These are phyloP conservation scores for Leccinum imitatum DNA, from an alignment of 768 basidiomycete genomes.

Conservation along the genomic window DNA sequence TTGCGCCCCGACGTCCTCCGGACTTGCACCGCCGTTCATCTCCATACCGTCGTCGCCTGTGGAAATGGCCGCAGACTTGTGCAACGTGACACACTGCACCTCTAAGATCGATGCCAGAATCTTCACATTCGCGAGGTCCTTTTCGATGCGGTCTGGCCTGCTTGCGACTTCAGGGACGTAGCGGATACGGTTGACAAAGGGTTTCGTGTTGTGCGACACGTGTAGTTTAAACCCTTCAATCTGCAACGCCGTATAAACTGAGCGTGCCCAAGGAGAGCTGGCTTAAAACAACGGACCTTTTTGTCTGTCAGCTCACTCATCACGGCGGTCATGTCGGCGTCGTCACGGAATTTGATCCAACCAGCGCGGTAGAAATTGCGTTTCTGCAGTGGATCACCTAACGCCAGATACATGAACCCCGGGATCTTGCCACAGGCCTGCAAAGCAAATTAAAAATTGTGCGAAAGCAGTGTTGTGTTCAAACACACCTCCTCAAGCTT, in stretches of 20 bases:
- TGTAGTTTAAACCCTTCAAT: constrained; percentile 95
- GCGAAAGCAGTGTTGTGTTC: neutral
- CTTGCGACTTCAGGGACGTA: constrained; percentile 82
- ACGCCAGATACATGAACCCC: constrained; percentile 84
- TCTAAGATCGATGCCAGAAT: constrained; percentile 73
- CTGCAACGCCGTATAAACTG: constrained; percentile 39
- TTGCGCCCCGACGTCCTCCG: constrained; percentile 33
- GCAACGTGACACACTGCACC: constrained; percentile 58
- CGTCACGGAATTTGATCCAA: constrained; percentile 86
- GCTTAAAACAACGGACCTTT: constrained; percentile 55
- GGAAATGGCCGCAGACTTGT: constrained; percentile 33
- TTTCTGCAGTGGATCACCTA: constrained; percentile 91
- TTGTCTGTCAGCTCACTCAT: constrained; percentile 77
- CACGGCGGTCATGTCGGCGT: constrained; percentile 75
- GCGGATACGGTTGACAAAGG: constrained; percentile 75
- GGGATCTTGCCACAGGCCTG: constrained; percentile 76
- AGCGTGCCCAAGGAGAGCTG: neutral
- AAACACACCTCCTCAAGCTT: constrained; percentile 83
- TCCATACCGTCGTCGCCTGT: constrained; percentile 21
- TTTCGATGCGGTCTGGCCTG: constrained; percentile 74
- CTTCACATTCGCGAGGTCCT: constrained; percentile 78
- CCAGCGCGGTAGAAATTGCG: constrained; percentile 93
- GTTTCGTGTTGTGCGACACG: constrained; percentile 76
- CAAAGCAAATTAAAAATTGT: constrained; percentile 7
- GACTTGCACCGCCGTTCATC: constrained; percentile 30